Percentiles rank a stretch among this genome's conserved stretches.
These are phyloP conservation scores for Scutellaria baicalensis DNA, from an alignment of 257 asterid genomes.

Conservation along the genomic window DNA sequence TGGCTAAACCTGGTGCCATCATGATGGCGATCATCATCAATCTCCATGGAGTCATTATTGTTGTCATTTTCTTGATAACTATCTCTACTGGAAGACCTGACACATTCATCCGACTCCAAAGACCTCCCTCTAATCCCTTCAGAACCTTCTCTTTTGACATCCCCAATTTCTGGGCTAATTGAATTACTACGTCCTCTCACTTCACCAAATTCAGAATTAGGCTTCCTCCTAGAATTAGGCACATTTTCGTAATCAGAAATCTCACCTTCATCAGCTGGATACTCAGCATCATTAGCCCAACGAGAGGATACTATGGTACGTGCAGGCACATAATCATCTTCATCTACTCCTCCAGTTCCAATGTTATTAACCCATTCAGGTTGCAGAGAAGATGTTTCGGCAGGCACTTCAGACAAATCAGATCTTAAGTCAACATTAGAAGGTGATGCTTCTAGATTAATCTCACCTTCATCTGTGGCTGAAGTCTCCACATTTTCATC, in stretches of 20 bases:
- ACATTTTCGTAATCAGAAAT: conserved; percentile 47
- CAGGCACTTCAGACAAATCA: conserved; percentile 25
- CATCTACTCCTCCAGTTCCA: conserved; percentile 25
- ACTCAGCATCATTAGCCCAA: conserved; percentile 70
- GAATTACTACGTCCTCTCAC: conserved; percentile 39
- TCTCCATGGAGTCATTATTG: conserved; percentile 38
- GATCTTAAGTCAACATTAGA: conserved; percentile 20
- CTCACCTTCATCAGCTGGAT: conserved; percentile 80
- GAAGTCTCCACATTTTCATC: conserved; percentile 19
- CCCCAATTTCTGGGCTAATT: conserved; percentile 54
- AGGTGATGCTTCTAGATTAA: conserved; percentile 28
- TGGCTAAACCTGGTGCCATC: conserved; percentile 32
- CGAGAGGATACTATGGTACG: conserved; percentile 60
- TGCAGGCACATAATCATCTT: conserved; percentile 38
- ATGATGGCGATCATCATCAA: conserved; percentile 37
- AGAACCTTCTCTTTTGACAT: conserved; percentile 45
- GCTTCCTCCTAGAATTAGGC: conserved; percentile 30
- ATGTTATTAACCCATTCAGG: conserved; percentile 10
- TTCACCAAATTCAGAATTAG: conserved; percentile 43
- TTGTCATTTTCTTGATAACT: conserved; percentile 41
- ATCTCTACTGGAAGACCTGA: conserved; percentile 80
- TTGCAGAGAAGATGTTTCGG: conserved; percentile 21
- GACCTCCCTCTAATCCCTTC: conserved; percentile 48
- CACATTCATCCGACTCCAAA: conserved; percentile 52
- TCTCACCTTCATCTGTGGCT: conserved; percentile 8